Conservation (phyloP, 1,284 basidiomycete species). For the Papiliotrema laurentii region DNA sequence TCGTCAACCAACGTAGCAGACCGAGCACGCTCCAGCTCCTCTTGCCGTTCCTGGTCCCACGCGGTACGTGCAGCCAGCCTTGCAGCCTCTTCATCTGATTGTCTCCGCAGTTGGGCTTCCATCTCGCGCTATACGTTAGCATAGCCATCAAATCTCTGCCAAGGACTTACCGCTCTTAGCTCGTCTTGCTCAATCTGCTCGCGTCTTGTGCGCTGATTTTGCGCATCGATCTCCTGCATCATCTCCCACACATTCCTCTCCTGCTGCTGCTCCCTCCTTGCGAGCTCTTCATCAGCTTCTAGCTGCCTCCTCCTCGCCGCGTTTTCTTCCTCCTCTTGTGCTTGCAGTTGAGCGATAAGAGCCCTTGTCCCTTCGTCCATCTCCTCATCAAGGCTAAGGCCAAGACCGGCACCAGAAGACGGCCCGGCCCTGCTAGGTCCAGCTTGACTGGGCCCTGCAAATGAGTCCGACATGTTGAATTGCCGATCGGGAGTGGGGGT, state of each 20-base stretch:
- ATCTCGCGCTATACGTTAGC: conserved; percentile 25
- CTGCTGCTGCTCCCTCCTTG: conserved; percentile 40
- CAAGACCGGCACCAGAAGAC: conserved; percentile 9
- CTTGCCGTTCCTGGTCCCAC: conserved; percentile 16
- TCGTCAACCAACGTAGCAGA: not conserved
- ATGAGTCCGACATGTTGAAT: not conserved
- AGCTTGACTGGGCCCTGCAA: conserved; percentile 4
- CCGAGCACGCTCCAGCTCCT: not conserved
- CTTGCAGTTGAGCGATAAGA: conserved; percentile 29
- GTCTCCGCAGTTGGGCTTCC: conserved; percentile 20
- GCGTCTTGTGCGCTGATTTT: conserved; percentile 12
- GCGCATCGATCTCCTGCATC: conserved; percentile 25
- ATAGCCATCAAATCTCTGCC: no score
- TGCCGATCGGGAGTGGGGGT: conserved; percentile 1
- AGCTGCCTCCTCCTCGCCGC: conserved; percentile 25
- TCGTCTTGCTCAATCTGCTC: conserved; percentile 28
- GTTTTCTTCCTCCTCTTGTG: conserved; percentile 32
- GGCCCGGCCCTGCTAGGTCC: conserved; percentile 16
- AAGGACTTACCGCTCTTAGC: conserved; percentile 29
- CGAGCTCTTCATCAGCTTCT: conserved; percentile 36
- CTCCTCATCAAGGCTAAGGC: conserved; percentile 21
- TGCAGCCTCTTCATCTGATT: conserved; percentile 17
- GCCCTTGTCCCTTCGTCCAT: conserved; percentile 31
- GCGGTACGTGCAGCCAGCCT: conserved; percentile 13
- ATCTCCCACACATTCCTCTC: conserved; percentile 42